Evolutionary conservation across 2,329 filamentous ascomycete genomes (phyloP).

Genomic region (Pestalotiopsis sp.): DNA sequence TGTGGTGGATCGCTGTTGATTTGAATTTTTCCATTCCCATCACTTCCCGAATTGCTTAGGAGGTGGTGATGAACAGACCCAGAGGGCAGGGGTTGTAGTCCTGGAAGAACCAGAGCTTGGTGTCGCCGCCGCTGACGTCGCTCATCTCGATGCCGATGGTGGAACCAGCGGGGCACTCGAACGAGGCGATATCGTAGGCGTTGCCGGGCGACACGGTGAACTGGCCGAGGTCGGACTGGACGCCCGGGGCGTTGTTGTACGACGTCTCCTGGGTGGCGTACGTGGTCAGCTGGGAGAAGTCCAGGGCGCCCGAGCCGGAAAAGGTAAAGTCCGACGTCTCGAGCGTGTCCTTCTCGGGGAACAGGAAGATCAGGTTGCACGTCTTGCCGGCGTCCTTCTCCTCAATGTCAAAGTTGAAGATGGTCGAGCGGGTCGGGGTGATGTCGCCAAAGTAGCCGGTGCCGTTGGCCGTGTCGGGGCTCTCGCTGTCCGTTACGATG

Average conservation of each 20-base stretch:
- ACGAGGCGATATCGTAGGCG: slow-evolving; percentile 53
- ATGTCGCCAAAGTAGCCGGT: slow-evolving; percentile 58
- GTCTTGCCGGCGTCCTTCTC: slow-evolving; percentile 56
- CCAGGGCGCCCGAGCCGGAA: slow-evolving; percentile 49
- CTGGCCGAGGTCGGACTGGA: slow-evolving; percentile 43
- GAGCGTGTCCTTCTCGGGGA: slow-evolving; percentile 58
- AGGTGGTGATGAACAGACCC: slow-evolving; percentile 40
- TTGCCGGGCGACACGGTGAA: slow-evolving; percentile 53
- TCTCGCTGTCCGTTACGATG: slow-evolving; percentile 56
- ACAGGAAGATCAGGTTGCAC: slow-evolving; percentile 66
- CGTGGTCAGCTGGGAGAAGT: slow-evolving; percentile 50
- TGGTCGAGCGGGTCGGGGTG: slow-evolving; percentile 53
- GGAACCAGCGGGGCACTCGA: slow-evolving; percentile 55
- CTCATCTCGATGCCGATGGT: slow-evolving; percentile 52
- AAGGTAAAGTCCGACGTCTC: slow-evolving; percentile 58
- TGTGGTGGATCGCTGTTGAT: background rate
- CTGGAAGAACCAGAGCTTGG: slow-evolving; percentile 62
- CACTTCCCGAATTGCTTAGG: slow-evolving; percentile 16
- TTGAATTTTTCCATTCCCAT: too few species aligned
- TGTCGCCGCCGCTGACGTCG: slow-evolving; percentile 42
- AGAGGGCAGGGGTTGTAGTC: slow-evolving; percentile 58
- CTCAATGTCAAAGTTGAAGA: slow-evolving; percentile 73
- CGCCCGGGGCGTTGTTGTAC: slow-evolving; percentile 52
- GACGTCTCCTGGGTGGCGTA: slow-evolving; percentile 51
- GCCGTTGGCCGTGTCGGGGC: slow-evolving; percentile 53